Base-by-base conservation (phyloP, 768 basidiomycete species). In the Artomyces pyxidatus region DNA sequence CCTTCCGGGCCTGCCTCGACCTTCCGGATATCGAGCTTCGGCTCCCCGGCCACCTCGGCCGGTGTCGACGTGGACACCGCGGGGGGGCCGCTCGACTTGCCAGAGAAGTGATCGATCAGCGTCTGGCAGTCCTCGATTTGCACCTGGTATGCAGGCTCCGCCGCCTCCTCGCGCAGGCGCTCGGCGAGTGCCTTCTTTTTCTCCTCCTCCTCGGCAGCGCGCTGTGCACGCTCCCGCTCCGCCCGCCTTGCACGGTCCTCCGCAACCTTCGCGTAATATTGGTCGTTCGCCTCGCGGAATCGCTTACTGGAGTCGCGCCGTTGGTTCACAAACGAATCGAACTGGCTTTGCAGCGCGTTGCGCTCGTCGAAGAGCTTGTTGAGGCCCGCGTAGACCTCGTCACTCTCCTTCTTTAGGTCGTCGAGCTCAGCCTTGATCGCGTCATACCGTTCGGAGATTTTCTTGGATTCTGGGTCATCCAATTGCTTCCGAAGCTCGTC, bases 71-170 rank as follows among this genome's bases (percentile, higher is more conserved):
- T 68, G 49, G 76, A 71, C 54, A 71, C 64, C 11, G 69, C 65
- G 28, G 68, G 67, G 32, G 69, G 67, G 12, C 71, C 75, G 35
- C 69, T 69, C 38, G 68, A 66, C 65, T 83, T 87, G 21, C 85
- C 85, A 16, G 77, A 81, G 68, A 96, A 81, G 61, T 74, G 81
- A 65, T 92, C 86, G 62, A 95, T 84, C 56, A 96, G 80, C 3
- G 87, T 95, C 61, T 89, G 85, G 70, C 93, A 97, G 64, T 98
- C 96, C 71, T 98, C 91, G 59, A 99, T 92, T 64, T 97, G 81
- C 46, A 81, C 75, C 60, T 90, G 88, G 75, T 79, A 98, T 0
- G 96, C 96, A 23, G 96, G 94, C 21, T 75, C 61, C 51, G 83
- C 80, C 21, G 96, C 96, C 63, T 98, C 93, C 51, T 99, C 96